Evolutionary conservation across 2,329 filamentous ascomycete genomes (phyloP).

Genomic region (Aureobasidium sp.): DNA sequence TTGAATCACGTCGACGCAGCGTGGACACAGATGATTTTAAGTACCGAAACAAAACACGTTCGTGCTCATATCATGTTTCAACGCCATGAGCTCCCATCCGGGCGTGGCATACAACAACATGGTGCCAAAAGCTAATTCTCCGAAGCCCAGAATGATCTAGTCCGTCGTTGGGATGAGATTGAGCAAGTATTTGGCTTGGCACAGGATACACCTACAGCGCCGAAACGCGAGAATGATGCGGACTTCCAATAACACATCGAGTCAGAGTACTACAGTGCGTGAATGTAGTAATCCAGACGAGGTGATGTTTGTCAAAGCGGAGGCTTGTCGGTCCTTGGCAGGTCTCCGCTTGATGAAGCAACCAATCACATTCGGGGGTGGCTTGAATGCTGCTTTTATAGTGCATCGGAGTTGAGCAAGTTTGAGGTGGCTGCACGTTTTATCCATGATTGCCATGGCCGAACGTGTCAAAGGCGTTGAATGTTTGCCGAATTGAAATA

Average conservation of each 20-base stretch:
- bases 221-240: neutral
- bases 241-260: neutral
- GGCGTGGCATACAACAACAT: neutral
- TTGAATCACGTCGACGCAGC: neutral
- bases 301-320: neutral
- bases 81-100: neutral
- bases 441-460: neutral
- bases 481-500: neutral
- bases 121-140: neutral
- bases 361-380: neutral
- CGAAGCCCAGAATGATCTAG: neutral
- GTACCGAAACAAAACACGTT: neutral
- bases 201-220: neutral
- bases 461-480: neutral
- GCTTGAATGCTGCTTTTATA: neutral
- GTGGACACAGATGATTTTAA: neutral
- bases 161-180: neutral
- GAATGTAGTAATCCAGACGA: neutral
- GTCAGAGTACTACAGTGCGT: neutral
- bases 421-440: slow-evolving; percentile 7
- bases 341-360: neutral
- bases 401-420: slow-evolving; percentile 3
- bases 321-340: neutral
- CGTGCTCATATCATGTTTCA: neutral
- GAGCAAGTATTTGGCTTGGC: slow-evolving; percentile 1